A percentile compares a stretch with the other conserved stretches of the same genome.
phyloP scores from a whole-genome alignment of 495 filamentous ascomycete genomes.

The Baudoinia panamericana region DNA sequence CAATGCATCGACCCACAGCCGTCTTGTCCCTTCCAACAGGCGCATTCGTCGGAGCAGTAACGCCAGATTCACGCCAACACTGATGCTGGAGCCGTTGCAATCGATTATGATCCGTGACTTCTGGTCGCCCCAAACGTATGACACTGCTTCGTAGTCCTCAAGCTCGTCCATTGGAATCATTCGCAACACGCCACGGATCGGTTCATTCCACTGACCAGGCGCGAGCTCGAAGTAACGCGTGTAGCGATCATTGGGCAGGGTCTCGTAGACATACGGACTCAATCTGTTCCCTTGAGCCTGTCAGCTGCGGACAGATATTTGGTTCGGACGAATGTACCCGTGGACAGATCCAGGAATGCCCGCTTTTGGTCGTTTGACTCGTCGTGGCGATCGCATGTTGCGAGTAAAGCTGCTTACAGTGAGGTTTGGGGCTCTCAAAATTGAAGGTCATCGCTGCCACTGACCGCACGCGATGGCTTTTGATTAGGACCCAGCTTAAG shows the following conservation, averaged over 20 bases:
- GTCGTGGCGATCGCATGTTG: no score
- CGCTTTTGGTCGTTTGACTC: no score
- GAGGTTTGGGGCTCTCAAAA: no score
- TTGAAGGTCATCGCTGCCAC: no score
- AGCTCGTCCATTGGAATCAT: not conserved
- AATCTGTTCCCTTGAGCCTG: no score
- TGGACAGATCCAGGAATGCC: no score
- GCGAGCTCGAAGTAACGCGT: not conserved
- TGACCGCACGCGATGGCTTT: no score
- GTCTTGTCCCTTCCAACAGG: not conserved
- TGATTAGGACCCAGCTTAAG: no score
- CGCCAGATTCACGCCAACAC: not conserved
- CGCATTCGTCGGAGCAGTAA: not conserved
- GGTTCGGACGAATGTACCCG: no score
- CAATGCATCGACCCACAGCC: constrained; percentile 26
- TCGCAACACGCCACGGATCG: not conserved
- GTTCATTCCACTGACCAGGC: not conserved
- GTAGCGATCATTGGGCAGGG: not conserved
- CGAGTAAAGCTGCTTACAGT: no score
- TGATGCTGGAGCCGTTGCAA: not conserved
- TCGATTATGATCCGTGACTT: not conserved
- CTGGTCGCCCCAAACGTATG: not conserved
- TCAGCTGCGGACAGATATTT: no score
- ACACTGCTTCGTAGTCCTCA: not conserved
- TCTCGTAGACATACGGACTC: no score